These are phyloP conservation scores for Paecilomyces dactylethromorphus DNA, from an alignment of 2,329 filamentous ascomycete genomes.

Conservation along the genomic window DNA sequence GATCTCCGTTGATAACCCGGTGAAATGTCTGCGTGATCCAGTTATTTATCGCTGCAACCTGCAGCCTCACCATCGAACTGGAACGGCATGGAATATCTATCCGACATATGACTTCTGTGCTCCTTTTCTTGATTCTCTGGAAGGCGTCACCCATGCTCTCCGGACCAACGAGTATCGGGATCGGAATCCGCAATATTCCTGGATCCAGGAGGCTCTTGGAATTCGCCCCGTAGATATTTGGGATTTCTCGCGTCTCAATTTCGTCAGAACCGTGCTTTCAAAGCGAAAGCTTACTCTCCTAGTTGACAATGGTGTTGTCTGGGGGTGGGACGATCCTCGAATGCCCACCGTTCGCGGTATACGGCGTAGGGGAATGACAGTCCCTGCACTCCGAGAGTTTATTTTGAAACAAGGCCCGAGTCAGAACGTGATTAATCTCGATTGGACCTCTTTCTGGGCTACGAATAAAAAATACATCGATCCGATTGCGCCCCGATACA, in stretches of 20 bases:
- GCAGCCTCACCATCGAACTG: conserved; percentile 50
- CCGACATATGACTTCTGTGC: conserved; percentile 56
- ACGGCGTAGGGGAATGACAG: conserved; percentile 20
- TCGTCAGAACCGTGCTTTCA: conserved; percentile 30
- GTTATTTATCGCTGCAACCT: conserved; percentile 86
- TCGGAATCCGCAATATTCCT: conserved; percentile 31
- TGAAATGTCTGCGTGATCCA: conserved; percentile 84
- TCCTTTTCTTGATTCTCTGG: conserved; percentile 49
- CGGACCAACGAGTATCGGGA: conserved; percentile 48
- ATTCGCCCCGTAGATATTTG: conserved; percentile 25
- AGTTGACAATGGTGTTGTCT: conserved; percentile 26
- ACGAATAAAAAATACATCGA: conserved; percentile 71
- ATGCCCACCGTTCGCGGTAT: conserved; percentile 32
- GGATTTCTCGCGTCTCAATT: conserved; percentile 34
- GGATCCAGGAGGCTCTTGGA: conserved; percentile 28
- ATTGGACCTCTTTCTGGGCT: conserved; percentile 36
- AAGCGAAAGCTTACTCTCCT: conserved; percentile 31
- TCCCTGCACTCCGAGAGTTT: conserved; percentile 27
- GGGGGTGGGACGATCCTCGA: conserved; percentile 32
- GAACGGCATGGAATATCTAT: conserved; percentile 52
- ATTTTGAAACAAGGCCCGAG: conserved; percentile 35
- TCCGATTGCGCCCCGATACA: conserved; percentile 37
- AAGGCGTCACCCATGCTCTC: conserved; percentile 53
- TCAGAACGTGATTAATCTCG: conserved; percentile 34
- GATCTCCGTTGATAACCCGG: conserved; percentile 76